Evolutionary conservation across 176 grass and related monocot genomes (phyloP).

Genomic region (Pontederia paniculata): DNA sequence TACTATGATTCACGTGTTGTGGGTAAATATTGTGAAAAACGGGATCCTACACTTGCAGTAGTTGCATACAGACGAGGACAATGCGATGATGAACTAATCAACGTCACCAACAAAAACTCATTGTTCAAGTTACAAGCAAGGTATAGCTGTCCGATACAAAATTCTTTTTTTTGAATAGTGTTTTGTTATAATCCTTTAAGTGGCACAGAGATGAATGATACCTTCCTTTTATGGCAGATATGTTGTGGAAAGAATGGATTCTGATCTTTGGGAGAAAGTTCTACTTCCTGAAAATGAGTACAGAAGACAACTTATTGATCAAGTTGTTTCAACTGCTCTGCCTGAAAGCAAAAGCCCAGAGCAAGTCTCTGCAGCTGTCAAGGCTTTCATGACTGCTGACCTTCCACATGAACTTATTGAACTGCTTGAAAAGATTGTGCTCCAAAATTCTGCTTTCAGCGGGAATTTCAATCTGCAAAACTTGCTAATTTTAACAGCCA

Average conservation of each 20-base stretch:
- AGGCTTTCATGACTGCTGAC: conserved; percentile 99
- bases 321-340: conserved; percentile 93
- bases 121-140: conserved; percentile 92
- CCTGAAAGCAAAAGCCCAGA: conserved; percentile 97
- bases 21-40: conserved; percentile 96
- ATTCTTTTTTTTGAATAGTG: conserved; percentile 5
- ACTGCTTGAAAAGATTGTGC: conserved; percentile 97
- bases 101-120: conserved; percentile 90
- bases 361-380: conserved; percentile 97
- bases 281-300: conserved; percentile 96
- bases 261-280: conserved; percentile 90
- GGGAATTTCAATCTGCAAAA: conserved; percentile 97
- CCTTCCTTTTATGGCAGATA: conserved; percentile 48
- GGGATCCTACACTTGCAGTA: conserved; percentile 92
- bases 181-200: conserved; percentile 2
- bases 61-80: conserved; percentile 89
- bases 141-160: conserved; percentile 19
- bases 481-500: conserved; percentile 89
- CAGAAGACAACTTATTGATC: conserved; percentile 92
- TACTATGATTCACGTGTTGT: conserved; percentile 95
- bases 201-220: background rate
- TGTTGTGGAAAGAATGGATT: conserved; percentile 96
- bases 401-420: conserved; percentile 93
- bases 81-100: conserved; percentile 86
- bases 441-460: conserved; percentile 96